Conservation (phyloP, 129 eudicot genomes). For the Sambucus nigra region DNA sequence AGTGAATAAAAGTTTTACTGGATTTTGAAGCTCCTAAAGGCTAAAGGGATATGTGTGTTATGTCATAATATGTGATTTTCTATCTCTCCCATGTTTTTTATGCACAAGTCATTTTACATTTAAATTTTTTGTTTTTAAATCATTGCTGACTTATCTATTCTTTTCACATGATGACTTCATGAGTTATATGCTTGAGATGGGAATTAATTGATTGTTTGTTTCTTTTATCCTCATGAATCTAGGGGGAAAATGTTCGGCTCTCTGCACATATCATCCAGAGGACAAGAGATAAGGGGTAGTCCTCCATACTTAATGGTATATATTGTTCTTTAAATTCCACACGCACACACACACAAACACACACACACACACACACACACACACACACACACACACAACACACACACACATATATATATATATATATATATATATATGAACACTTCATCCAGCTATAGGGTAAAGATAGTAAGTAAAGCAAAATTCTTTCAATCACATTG, state of each 20-base stretch:
- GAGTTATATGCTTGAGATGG: conserved; percentile 4
- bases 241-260: conserved; percentile 98
- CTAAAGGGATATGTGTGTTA: too few species aligned
- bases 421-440: background rate
- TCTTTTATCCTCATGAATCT: background rate
- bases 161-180: background rate
- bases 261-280: conserved; percentile 41
- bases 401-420: too few species aligned
- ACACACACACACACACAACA: too few species aligned
- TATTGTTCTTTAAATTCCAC: background rate
- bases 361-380: too few species aligned
- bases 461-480: too few species aligned
- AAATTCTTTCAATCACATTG: too few species aligned
- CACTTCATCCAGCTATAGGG: too few species aligned
- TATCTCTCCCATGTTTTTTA: too few species aligned
- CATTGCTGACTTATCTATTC: background rate
- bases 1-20: too few species aligned
- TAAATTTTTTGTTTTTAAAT: background rate
- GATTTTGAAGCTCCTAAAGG: too few species aligned
- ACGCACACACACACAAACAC: background rate
- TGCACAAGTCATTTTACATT: too few species aligned
- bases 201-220: conserved; percentile 14
- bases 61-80: too few species aligned
- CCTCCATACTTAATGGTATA: conserved; percentile 67
- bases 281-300: conserved; percentile 61